Evolutionary conservation across 2,329 filamentous ascomycete species (phyloP).

Genomic region (Aspergillus texensis): DNA sequence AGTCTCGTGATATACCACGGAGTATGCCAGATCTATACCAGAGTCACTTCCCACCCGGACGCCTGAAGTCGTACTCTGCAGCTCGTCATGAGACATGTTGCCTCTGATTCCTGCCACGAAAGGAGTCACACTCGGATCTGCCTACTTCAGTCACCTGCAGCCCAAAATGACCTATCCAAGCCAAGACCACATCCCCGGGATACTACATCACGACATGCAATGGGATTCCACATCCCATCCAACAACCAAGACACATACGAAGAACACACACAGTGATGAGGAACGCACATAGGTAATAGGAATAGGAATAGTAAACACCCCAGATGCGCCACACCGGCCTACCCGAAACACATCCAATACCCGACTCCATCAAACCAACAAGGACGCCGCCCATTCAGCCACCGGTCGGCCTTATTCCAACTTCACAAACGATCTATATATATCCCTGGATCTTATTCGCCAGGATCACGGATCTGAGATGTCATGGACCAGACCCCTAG

Average conservation of each 20-base stretch:
- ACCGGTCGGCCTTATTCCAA: background rate
- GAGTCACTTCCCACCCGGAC: background rate
- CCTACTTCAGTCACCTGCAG: too few species aligned
- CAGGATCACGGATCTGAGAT: background rate
- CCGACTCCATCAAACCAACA: background rate
- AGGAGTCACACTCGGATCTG: too few species aligned
- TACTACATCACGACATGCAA: background rate
- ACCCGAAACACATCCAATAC: background rate
- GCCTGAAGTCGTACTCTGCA: background rate
- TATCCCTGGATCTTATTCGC: background rate
- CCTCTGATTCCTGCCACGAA: background rate
- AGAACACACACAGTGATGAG: background rate
- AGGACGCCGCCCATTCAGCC: background rate
- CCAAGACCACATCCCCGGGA: background rate
- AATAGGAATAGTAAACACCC: background rate
- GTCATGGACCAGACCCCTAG: background rate
- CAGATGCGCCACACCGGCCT: background rate
- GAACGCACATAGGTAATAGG: too few species aligned
- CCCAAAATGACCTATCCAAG: background rate
- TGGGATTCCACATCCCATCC: background rate
- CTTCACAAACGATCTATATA: background rate
- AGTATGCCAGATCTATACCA: background rate
- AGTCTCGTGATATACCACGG: background rate
- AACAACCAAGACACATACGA: background rate
- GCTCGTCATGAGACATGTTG: background rate